phyloP scores from a whole-genome alignment of 345 rosid species.

The Sisymbrium altissimum region DNA sequence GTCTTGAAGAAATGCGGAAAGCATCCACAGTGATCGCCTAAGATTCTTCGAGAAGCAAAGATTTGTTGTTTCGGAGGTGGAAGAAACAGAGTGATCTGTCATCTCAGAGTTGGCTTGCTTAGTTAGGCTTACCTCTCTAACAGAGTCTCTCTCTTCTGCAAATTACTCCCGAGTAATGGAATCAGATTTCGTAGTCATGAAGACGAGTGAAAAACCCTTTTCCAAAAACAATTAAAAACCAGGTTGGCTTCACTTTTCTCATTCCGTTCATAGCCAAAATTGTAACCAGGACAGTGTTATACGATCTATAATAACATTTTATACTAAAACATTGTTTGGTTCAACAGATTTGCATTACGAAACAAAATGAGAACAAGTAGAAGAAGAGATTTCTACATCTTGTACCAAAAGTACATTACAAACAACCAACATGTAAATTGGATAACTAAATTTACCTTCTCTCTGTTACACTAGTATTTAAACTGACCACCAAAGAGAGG shows the following conservation, averaged over 20 bases:
- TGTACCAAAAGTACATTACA: constrained; percentile 18
- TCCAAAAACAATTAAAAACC: too few species aligned
- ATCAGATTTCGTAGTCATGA: too few species aligned
- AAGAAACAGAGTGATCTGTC: too few species aligned
- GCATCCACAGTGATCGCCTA: too few species aligned
- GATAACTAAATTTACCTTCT: constrained; percentile 12
- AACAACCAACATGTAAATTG: constrained; percentile 19
- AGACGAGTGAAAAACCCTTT: too few species aligned
- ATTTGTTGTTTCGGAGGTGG: too few species aligned
- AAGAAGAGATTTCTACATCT: not conserved
- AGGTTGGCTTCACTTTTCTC: not conserved
- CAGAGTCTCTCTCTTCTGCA: too few species aligned
- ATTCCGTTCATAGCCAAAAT: not conserved
- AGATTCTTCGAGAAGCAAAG: too few species aligned
- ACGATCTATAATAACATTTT: not conserved
- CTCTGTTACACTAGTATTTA: constrained; percentile 3
- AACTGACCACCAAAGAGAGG: not conserved
- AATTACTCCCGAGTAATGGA: too few species aligned
- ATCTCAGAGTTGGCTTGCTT: too few species aligned
- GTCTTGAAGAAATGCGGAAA: too few species aligned
- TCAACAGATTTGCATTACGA: not conserved
- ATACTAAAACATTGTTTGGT: not conserved
- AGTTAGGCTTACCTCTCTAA: too few species aligned
- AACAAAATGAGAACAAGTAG: constrained; percentile 18
- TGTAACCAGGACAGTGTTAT: not conserved